Conservation (phyloP, 768 basidiomycete species). For the Collybia sp. region DNA sequence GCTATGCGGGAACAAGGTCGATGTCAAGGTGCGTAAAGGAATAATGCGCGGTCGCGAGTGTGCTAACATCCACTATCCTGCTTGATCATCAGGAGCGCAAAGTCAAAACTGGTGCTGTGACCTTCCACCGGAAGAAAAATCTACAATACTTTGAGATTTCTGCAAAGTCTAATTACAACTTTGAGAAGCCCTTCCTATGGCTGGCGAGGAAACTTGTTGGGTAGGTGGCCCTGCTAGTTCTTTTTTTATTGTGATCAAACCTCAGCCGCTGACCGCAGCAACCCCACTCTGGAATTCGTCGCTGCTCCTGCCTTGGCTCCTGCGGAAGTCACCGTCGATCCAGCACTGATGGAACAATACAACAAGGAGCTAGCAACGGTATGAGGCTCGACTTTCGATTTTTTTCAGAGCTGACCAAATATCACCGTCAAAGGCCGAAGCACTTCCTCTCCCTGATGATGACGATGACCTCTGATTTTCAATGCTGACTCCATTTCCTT, state of each 20-base stretch:
- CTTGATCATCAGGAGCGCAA: conserved; percentile 81
- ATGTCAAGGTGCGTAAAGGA: conserved; percentile 78
- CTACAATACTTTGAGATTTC: conserved; percentile 99
- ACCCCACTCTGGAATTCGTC: conserved; percentile 87
- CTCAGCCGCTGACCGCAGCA: conserved; percentile 39
- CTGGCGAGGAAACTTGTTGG: conserved; percentile 96
- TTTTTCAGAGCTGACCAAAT: neutral
- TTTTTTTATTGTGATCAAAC: neutral
- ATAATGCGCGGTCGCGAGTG: no score
- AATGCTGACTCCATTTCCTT: conserved; percentile 7
- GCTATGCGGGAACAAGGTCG: conserved; percentile 99
- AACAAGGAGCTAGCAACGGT: conserved; percentile 70
- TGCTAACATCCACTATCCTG: neutral
- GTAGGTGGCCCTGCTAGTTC: conserved; percentile 38
- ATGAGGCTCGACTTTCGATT: conserved; percentile 9
- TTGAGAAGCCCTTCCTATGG: conserved; percentile 99
- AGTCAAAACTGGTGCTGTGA: conserved; percentile 97
- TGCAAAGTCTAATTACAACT: conserved; percentile 99
- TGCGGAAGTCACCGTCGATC: conserved; percentile 86
- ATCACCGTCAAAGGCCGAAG: conserved; percentile 57
- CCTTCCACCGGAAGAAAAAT: conserved; percentile 99
- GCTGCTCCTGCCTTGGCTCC: conserved; percentile 95
- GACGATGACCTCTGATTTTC: conserved; percentile 74
- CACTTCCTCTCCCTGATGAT: conserved; percentile 95
- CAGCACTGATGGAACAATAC: conserved; percentile 74